These are phyloP conservation scores for Epichloe scottii DNA, from an alignment of 2,329 filamentous ascomycete species.

Conservation along the genomic window DNA sequence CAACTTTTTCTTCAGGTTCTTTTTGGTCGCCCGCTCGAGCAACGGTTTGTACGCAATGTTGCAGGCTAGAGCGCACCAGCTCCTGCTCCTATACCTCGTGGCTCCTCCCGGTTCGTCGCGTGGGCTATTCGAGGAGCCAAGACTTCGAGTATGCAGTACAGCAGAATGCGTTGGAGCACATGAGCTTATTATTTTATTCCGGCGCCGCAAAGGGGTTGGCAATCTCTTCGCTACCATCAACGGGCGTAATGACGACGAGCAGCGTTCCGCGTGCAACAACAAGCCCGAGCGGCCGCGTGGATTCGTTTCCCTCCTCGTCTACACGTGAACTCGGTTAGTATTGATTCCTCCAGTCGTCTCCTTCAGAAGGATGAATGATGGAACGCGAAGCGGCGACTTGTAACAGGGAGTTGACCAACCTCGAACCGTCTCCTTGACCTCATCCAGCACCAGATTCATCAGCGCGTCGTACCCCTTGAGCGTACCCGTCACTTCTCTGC, in stretches of 20 bases:
- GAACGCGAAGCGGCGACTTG: neutral
- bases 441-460: conserved; percentile 95
- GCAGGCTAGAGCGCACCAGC: neutral
- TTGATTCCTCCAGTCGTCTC: no score
- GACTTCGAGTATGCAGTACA: neutral
- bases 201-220: conserved; percentile 78
- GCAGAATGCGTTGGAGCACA: neutral
- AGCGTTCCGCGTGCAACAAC: conserved; percentile 87
- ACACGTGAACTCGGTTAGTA: neutral
- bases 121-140: neutral
- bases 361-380: no score
- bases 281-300: conserved; percentile 66
- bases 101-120: no score
- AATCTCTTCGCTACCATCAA: conserved; percentile 92
- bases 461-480: conserved; percentile 94
- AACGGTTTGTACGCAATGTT: neutral
- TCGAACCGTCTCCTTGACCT: conserved; percentile 80
- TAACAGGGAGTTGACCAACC: conserved; percentile 39
- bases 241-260: conserved; percentile 81
- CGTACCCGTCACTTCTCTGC: conserved; percentile 76
- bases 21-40: no score
- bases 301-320: conserved; percentile 92
- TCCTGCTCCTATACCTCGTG: no score
- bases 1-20: no score
- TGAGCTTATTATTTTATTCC: neutral